phyloP scores from a whole-genome alignment of 176 grass and related monocot species.

The Aegilops sharonensis region DNA sequence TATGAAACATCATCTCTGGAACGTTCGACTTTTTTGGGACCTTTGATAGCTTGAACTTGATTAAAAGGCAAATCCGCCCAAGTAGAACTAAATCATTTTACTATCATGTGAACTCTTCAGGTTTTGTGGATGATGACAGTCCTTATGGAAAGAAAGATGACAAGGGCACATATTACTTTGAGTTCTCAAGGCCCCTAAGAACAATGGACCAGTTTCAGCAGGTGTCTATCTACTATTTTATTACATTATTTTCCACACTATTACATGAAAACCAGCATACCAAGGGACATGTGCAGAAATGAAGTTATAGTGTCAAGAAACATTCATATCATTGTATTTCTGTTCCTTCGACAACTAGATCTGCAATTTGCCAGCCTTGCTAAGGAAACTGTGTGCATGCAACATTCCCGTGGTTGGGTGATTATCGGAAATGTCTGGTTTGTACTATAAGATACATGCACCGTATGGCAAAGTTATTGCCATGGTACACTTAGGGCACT shows the following conservation, averaged over 20 bases:
- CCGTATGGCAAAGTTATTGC: not conserved
- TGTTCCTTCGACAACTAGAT: not conserved
- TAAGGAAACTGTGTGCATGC: not conserved
- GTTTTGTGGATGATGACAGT: constrained; percentile 77
- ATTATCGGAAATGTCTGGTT: not conserved
- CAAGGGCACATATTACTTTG: constrained; percentile 94
- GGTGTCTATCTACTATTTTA: constrained; percentile 30
- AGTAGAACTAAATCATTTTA: constrained; percentile 25
- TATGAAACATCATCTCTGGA: constrained; percentile 3
- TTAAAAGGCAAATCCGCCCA: constrained; percentile 8
- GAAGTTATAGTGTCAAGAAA: not conserved
- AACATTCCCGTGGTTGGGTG: not conserved
- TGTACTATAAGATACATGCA: constrained; percentile 2
- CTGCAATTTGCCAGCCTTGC: not conserved
- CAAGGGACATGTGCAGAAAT: constrained; percentile 3
- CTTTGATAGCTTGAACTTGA: constrained; percentile 2
- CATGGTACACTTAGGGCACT: not conserved
- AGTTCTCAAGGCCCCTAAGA: constrained; percentile 88
- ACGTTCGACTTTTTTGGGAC: not conserved
- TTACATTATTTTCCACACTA: not conserved
- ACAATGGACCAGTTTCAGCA: constrained; percentile 97
- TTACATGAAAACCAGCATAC: constrained; percentile 1
- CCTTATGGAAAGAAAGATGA: constrained; percentile 79
- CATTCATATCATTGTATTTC: not conserved
- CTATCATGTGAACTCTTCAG: constrained; percentile 39